Conservation (phyloP, 495 filamentous ascomycete genomes). For the Penicillium lagena region DNA sequence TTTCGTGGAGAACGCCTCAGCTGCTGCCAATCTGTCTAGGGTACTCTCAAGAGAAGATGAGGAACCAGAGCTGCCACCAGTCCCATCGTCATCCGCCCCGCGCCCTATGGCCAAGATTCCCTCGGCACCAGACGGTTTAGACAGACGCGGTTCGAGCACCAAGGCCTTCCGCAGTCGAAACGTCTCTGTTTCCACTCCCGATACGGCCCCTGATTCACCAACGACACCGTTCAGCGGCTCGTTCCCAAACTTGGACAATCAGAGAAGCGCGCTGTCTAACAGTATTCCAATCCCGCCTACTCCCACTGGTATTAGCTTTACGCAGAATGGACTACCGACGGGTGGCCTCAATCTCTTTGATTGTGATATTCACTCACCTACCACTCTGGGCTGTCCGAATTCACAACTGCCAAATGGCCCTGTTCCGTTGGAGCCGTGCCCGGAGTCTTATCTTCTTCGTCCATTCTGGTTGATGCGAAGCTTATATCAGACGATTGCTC, state of each 20-base stretch:
- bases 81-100: constrained; percentile 36
- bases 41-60: constrained; percentile 36
- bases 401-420: constrained; percentile 52
- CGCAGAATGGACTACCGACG: constrained; percentile 46
- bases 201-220: constrained; percentile 61
- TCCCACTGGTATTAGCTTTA: constrained; percentile 54
- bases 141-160: constrained; percentile 75
- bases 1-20: constrained; percentile 13
- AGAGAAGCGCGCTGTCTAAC: constrained; percentile 36
- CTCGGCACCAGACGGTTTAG: constrained; percentile 49
- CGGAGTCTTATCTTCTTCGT: constrained; percentile 73
- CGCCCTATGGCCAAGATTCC: constrained; percentile 45
- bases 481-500: constrained; percentile 85
- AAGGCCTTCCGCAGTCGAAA: constrained; percentile 65
- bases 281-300: constrained; percentile 64
- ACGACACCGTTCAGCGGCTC: constrained; percentile 65
- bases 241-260: constrained; percentile 50
- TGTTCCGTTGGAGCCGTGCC: constrained; percentile 82
- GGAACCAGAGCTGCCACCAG: constrained; percentile 26
- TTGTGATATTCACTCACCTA: constrained; percentile 71
- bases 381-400: constrained; percentile 60
- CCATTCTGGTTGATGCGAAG: constrained; percentile 97
- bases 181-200: constrained; percentile 67
- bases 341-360: constrained; percentile 81
- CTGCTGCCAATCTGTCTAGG: constrained; percentile 25